Evolutionary conservation across 169 alveolate species (phyloP).

Genomic region (Plasmodium fragile): DNA sequence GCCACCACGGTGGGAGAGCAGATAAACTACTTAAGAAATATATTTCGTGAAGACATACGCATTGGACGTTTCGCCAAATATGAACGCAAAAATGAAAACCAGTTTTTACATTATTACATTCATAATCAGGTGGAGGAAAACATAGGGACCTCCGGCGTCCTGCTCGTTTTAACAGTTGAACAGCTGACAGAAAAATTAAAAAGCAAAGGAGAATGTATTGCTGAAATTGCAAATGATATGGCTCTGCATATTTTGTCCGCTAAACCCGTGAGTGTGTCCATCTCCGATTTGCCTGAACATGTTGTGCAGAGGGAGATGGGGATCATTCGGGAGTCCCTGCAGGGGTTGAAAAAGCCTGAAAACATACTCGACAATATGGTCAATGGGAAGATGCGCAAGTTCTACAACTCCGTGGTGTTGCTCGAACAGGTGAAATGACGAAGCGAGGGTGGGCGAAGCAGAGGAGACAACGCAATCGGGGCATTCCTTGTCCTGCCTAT

Average conservation of each 20-base stretch:
- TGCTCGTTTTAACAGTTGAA: conserved; percentile 38
- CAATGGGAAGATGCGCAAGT: conserved; percentile 47
- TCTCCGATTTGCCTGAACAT: conserved; percentile 20
- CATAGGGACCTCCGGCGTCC: conserved; percentile 51
- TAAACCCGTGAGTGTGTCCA: conserved; percentile 42
- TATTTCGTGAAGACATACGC: conserved; percentile 58
- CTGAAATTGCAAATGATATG: conserved; percentile 43
- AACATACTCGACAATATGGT: conserved; percentile 43
- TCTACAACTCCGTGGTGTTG: conserved; percentile 30
- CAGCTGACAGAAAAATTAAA: conserved; percentile 20
- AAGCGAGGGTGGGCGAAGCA: neutral
- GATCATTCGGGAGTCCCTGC: conserved; percentile 39
- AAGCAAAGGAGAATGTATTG: conserved; percentile 23
- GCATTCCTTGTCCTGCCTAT: neutral
- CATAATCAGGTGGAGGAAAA: conserved; percentile 29
- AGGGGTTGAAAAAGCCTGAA: conserved; percentile 29
- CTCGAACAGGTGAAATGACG: conserved; percentile 51
- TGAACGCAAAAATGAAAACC: conserved; percentile 19
- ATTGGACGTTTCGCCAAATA: conserved; percentile 50
- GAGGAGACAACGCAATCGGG: neutral
- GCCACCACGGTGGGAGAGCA: conserved; percentile 33
- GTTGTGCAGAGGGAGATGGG: conserved; percentile 37
- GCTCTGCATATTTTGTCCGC: conserved; percentile 67
- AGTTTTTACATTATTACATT: conserved; percentile 57
- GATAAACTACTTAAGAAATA: conserved; percentile 53